Evolutionary conservation across 1,284 basidiomycete species (phyloP), one percentile per base, ranked within the genome.

Genomic region (Cerrena zonata): DNA sequence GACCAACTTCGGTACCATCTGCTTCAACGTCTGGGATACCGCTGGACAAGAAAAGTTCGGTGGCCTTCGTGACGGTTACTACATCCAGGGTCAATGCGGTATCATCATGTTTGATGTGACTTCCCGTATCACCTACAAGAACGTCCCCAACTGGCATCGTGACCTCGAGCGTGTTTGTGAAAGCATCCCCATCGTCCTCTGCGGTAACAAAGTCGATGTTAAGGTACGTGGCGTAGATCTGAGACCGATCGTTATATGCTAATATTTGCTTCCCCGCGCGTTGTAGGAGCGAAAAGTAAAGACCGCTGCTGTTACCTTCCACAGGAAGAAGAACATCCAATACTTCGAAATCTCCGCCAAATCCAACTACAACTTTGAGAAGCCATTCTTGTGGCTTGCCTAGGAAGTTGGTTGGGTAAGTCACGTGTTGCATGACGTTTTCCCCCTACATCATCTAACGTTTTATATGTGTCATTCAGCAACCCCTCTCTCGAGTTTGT

Each of bases 71-170:
- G 94, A 96, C 73, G 94, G 94, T 49, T 96, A 96, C 76, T 97
- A 97, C 76, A 96, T 97, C 69, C 94, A 96, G 73, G 96, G 96
- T 62, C 94, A 99, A 73, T 99, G 94, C 67, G 96, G 96, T 68
- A 99, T 99, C 79, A 99, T 99, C 85, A 99, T 99, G 96, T 99
- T 99, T 76, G 96, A 99, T 69, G 96, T 99, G 56, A 99, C 96
- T 54, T 95, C 94, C 51, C 88, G 96, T 65, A 99, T 99, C 83
- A 99, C 96, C 51, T 99, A 99, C 82, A 99, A 99, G 83, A 99
- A 99, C 73, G 96, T 99, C 39, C 96, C 96, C 64, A 99, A 99
- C 82, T 99, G 96, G 96, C 94, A 98, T 81, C 89, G 96, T 68
- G 95, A 98, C 72, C 86, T 99, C 62, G 96, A 99, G 78, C 92